These are phyloP conservation scores for Fusarium subglutinans DNA, from an alignment of 2,329 filamentous ascomycete species.

Conservation along the genomic window DNA sequence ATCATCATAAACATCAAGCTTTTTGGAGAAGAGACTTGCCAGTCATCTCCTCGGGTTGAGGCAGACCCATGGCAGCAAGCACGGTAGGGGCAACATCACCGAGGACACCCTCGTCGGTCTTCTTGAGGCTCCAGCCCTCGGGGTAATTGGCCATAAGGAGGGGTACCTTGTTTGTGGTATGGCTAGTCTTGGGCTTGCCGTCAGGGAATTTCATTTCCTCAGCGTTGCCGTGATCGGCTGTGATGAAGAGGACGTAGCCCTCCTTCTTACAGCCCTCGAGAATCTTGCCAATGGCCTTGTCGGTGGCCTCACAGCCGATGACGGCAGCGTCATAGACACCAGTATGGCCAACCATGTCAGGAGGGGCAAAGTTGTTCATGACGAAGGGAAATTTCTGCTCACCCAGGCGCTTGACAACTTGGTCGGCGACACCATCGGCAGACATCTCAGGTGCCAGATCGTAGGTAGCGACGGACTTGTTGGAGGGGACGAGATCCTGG, in stretches of 20 bases:
- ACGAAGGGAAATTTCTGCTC: constrained; percentile 93
- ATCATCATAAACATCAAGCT: constrained; percentile 52
- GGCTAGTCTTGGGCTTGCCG: constrained; percentile 96
- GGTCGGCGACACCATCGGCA: constrained; percentile 86
- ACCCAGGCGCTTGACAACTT: constrained; percentile 85
- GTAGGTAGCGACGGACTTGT: constrained; percentile 91
- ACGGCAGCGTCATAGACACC: constrained; percentile 96
- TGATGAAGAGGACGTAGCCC: constrained; percentile 94
- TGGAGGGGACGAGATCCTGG: constrained; percentile 83
- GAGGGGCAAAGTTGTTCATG: constrained; percentile 99
- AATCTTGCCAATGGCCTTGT: constrained; percentile 92
- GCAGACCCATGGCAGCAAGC: constrained; percentile 88
- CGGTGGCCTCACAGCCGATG: constrained; percentile 83
- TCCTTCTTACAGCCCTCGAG: constrained; percentile 94
- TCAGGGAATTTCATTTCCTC: constrained; percentile 99
- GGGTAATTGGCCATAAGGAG: constrained; percentile 99
- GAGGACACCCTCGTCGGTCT: constrained; percentile 87
- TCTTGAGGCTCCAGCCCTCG: constrained; percentile 79
- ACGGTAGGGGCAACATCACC: constrained; percentile 97
- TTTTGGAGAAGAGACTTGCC: constrained; percentile 85
- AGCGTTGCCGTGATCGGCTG: constrained; percentile 95
- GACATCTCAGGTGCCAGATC: constrained; percentile 97
- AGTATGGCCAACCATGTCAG: constrained; percentile 99
- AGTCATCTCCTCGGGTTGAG: constrained; percentile 92
- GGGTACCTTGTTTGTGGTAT: constrained; percentile 97